phyloP scores from a whole-genome alignment of 2,329 filamentous ascomycete genomes.

The Penicillium palitans region DNA sequence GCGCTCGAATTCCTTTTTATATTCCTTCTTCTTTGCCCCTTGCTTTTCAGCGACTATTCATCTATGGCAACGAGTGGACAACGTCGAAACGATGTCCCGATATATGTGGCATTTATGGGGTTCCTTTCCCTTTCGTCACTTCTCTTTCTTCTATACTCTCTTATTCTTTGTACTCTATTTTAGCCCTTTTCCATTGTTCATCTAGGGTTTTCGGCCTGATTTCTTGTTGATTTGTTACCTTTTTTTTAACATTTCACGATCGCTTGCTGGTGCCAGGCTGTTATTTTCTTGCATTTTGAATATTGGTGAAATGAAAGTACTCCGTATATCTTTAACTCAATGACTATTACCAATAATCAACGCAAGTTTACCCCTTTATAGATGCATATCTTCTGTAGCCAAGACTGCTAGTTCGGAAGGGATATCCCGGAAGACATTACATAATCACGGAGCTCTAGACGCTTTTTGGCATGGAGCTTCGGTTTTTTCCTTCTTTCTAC shows the following conservation, averaged over 20 bases:
- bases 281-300: constrained; percentile 1
- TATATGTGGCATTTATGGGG: constrained; percentile 20
- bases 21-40: constrained; percentile 19
- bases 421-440: constrained; percentile 12
- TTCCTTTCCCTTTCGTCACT: constrained; percentile 9
- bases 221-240: not conserved
- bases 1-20: constrained; percentile 8
- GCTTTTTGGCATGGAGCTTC: constrained; percentile 26
- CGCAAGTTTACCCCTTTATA: not conserved
- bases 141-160: constrained; percentile 6
- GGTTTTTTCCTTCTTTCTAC: constrained; percentile 22
- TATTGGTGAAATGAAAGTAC: not conserved
- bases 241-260: not conserved
- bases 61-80: constrained; percentile 28
- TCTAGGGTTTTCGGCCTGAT: constrained; percentile 1
- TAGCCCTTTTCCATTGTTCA: constrained; percentile 5
- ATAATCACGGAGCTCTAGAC: constrained; percentile 23
- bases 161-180: constrained; percentile 10
- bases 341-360: not conserved
- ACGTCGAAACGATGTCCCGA: constrained; percentile 30
- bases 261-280: not conserved
- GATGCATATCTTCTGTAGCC: constrained; percentile 1
- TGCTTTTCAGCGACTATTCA: constrained; percentile 28
- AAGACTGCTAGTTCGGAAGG: constrained; percentile 5
- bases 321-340: not conserved